Base-by-base conservation (phyloP, 2,329 filamentous ascomycete genomes). In the Venturia pyrina region DNA sequence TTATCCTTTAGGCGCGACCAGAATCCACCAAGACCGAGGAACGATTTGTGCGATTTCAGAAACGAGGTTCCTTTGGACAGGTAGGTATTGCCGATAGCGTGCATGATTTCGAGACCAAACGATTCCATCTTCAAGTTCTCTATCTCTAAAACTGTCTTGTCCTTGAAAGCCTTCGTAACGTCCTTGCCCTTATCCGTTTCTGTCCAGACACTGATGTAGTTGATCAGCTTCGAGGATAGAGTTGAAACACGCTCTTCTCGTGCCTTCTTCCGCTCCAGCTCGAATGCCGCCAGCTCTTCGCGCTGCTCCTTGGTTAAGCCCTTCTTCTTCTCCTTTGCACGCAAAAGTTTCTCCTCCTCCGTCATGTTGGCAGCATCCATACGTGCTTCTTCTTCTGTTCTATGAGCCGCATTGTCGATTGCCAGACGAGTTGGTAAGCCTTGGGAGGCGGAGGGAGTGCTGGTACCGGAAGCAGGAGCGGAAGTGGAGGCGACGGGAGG, bases 81-180 rank as follows among this genome's bases (percentile, higher is more conserved):
- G 77, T 99, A 99, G 4, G 91, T 96, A 70, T 89, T 84, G 19
- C 95, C 95, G 72, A 99, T 96, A 59, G 95, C 93, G 76, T 98
- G 93, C 62, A 97, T 82, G 71, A 98, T 98, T 71, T 99, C 95
- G 53, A 99, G 83, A 63, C 95, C 95, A 72, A 99, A 99, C 0
- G 90, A 96, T 79, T 99, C 95, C 91, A 99, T 99, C 83, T 98
- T 99, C 71, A 99, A 82, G 74, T 98, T 96, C 80, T 99, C 95
- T 34, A 96, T 91, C 79, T 99, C 95, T 50, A 98, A 86, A 50
- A 88, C 86, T 70, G 90, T 97, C 85, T 99, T 97, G 75, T 93
- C 91, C 75, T 93, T 88, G 81, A 98, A 99, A 0, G 95, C 90
- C 66, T 80, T 81, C 43, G 93, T 98, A 67, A 97, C 91, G 71